Evolutionary conservation across 805 yeast genomes (phyloP).

Genomic region (Candida nonsorbophila): DNA sequence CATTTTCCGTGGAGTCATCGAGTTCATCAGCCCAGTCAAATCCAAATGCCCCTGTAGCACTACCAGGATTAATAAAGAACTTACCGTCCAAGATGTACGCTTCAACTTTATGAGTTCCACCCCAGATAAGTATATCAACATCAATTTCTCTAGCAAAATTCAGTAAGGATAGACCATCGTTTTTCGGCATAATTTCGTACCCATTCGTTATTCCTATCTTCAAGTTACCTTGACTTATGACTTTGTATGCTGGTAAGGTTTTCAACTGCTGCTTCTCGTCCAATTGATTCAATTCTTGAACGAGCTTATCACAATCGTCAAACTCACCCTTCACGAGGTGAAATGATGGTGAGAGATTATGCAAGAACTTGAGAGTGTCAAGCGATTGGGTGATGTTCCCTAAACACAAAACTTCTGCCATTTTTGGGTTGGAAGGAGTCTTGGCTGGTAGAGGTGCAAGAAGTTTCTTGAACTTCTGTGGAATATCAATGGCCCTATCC

Average conservation of each 20-base stretch:
- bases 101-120: conserved; percentile 89
- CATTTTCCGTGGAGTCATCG: conserved; percentile 39
- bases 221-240: conserved; percentile 64
- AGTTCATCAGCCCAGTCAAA: conserved; percentile 56
- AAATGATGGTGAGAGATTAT: conserved; percentile 64
- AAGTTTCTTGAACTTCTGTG: conserved; percentile 63
- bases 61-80: conserved; percentile 94
- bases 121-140: conserved; percentile 87
- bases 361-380: conserved; percentile 58
- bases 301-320: conserved; percentile 45
- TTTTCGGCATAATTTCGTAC: conserved; percentile 74
- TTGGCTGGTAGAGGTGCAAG: conserved; percentile 57
- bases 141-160: conserved; percentile 85
- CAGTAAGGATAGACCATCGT: conserved; percentile 79
- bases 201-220: conserved; percentile 85
- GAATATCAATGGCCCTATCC: conserved; percentile 65
- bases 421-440: conserved; percentile 49
- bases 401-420: conserved; percentile 75
- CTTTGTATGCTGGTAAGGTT: conserved; percentile 54
- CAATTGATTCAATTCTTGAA: conserved; percentile 21
- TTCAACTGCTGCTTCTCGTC: conserved; percentile 11
- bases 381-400: conserved; percentile 77
- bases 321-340: conserved; percentile 79
- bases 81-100: conserved; percentile 91
- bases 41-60: conserved; percentile 87